Evolutionary conservation across 2,329 filamentous ascomycete species (phyloP).

Genomic region (Colletotrichum sojae): DNA sequence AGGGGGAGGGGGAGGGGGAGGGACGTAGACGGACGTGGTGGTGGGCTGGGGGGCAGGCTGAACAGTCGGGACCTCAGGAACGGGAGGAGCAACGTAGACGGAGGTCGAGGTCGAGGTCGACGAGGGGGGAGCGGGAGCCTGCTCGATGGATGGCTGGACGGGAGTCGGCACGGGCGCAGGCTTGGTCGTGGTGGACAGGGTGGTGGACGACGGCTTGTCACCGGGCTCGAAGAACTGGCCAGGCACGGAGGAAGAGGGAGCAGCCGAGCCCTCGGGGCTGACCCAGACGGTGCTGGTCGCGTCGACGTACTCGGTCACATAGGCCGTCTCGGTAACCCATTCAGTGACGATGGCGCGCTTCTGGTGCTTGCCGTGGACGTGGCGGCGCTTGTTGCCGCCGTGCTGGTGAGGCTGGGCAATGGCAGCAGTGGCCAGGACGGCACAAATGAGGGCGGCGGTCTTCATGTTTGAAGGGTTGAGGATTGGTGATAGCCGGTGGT

Average conservation of each 20-base stretch:
- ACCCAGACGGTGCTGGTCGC: constrained; percentile 63
- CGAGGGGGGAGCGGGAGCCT: constrained; percentile 34
- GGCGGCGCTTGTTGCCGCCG: constrained; percentile 50
- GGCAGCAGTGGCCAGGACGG: constrained; percentile 60
- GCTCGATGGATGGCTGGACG: constrained; percentile 19
- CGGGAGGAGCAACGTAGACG: background rate
- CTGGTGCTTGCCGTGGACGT: constrained; percentile 52
- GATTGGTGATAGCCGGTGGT: background rate
- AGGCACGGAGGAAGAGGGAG: constrained; percentile 45
- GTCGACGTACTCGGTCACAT: constrained; percentile 64
- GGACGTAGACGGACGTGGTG: constrained; percentile 25
- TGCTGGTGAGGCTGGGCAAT: constrained; percentile 66
- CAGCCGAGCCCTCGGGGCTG: constrained; percentile 47
- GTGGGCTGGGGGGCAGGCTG: constrained; percentile 35
- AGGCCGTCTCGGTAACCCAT: constrained; percentile 65
- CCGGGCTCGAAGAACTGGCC: constrained; percentile 51
- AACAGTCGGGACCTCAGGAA: constrained; percentile 44
- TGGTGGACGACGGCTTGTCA: constrained; percentile 27
- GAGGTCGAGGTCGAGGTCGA: constrained; percentile 32
- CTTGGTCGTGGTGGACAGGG: constrained; percentile 30
- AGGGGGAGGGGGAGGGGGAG: constrained; percentile 21
- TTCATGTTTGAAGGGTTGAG: constrained; percentile 55
- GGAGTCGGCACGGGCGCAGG: constrained; percentile 7
- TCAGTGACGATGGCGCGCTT: constrained; percentile 61
- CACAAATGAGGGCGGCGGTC: constrained; percentile 55